Conservation (phyloP, 495 filamentous ascomycete species). For the Podospora anserina region DNA sequence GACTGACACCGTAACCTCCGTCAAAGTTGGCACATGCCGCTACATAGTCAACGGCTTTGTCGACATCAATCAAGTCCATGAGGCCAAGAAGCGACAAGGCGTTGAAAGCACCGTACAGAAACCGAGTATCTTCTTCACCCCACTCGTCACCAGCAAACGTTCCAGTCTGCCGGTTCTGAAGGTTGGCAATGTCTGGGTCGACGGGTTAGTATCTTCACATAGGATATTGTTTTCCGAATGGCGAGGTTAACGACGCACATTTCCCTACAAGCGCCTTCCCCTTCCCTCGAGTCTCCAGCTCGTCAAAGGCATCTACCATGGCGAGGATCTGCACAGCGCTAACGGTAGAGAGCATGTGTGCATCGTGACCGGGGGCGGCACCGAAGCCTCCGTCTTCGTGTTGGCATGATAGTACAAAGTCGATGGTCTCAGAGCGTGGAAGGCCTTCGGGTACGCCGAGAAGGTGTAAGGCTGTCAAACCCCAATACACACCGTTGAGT, state of each 20-base stretch:
- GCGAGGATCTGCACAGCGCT: conserved; percentile 90
- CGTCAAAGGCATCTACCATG: conserved; percentile 76
- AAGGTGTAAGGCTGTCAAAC: conserved; percentile 81
- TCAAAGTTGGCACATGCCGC: conserved; percentile 85
- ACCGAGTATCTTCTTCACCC: conserved; percentile 93
- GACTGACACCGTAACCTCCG: conserved; percentile 84
- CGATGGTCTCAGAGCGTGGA: conserved; percentile 74
- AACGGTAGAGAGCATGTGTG: conserved; percentile 91
- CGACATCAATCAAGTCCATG: conserved; percentile 67
- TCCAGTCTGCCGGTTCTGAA: conserved; percentile 78
- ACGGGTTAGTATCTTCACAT: conserved; percentile 14
- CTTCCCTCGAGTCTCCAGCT: conserved; percentile 67
- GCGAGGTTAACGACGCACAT: conserved; percentile 51
- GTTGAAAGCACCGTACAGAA: conserved; percentile 84
- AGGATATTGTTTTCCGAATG: background rate
- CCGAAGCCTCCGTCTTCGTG: conserved; percentile 86
- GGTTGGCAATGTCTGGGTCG: conserved; percentile 67
- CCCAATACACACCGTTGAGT: conserved; percentile 95
- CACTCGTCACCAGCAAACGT: conserved; percentile 92
- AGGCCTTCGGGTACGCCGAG: conserved; percentile 76
- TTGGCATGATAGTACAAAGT: conserved; percentile 90
- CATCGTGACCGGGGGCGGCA: conserved; percentile 88
- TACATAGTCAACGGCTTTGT: conserved; percentile 74
- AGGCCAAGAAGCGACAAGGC: conserved; percentile 76
- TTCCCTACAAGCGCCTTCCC: conserved; percentile 68